Evolutionary conservation across 2,329 filamentous ascomycete species (phyloP).

Genomic region (Nectriaceae sp.): DNA sequence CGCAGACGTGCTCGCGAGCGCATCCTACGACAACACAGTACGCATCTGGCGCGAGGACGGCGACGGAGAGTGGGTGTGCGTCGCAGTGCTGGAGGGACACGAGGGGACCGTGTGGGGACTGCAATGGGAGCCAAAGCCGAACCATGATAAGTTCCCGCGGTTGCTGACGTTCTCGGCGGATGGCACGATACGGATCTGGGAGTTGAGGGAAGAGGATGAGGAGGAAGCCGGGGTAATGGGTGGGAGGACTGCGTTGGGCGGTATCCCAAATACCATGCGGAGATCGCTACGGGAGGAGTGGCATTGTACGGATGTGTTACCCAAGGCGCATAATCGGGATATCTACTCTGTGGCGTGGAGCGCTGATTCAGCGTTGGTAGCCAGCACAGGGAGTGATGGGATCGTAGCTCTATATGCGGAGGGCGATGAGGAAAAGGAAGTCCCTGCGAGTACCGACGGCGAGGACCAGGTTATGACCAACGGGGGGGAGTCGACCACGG

Average conservation of each 20-base stretch:
- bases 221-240: conserved; percentile 35
- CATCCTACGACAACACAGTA: conserved; percentile 93
- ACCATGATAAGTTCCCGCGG: conserved; percentile 53
- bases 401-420: conserved; percentile 79
- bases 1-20: conserved; percentile 78
- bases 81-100: conserved; percentile 79
- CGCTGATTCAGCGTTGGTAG: conserved; percentile 71
- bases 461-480: conserved; percentile 31
- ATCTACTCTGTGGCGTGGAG: conserved; percentile 90
- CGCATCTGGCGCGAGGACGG: conserved; percentile 86
- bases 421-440: conserved; percentile 21
- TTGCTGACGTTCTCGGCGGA: conserved; percentile 88
- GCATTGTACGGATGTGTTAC: conserved; percentile 76
- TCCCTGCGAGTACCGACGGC: conserved; percentile 25
- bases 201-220: conserved; percentile 58
- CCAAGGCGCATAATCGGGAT: conserved; percentile 73
- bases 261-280: conserved; percentile 89
- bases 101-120: conserved; percentile 87
- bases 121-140: conserved; percentile 62
- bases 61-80: conserved; percentile 89
- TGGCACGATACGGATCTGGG: conserved; percentile 77
- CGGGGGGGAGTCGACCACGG: conserved; percentile 10
- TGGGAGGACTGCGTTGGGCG: conserved; percentile 49
- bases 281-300: conserved; percentile 78
- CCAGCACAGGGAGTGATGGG: conserved; percentile 89